These are phyloP conservation scores for Rhodotorula toruloides DNA, from an alignment of 768 basidiomycete species.

Conservation along the genomic window DNA sequence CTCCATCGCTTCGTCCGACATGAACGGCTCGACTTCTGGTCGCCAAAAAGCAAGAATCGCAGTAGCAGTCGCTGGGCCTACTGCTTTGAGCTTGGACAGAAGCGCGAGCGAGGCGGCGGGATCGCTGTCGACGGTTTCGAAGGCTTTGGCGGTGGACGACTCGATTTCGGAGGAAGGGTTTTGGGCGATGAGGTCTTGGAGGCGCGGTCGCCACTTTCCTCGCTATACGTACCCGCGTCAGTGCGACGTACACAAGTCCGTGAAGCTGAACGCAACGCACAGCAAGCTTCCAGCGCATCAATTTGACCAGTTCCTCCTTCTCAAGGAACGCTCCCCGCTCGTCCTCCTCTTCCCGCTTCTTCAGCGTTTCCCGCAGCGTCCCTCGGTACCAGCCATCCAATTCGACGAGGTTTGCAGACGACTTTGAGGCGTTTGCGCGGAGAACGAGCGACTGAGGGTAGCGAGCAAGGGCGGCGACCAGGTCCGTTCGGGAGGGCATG, in stretches of 20 bases:
- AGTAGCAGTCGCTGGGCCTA: constrained; percentile 39
- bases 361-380: background rate
- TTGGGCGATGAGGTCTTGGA: constrained; percentile 6
- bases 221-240: background rate
- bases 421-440: background rate
- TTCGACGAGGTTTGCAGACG: background rate
- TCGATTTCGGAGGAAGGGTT: constrained; percentile 15
- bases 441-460: background rate
- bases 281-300: constrained; percentile 4
- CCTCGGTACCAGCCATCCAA: constrained; percentile 9
- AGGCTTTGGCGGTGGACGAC: constrained; percentile 1
- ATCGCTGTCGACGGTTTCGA: background rate
- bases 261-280: background rate
- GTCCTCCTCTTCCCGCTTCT: background rate
- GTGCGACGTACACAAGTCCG: too few relatives aligned
- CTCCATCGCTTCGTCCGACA: constrained; percentile 25
- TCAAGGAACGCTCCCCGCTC: background rate
- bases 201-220: constrained; percentile 34
- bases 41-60: constrained; percentile 27
- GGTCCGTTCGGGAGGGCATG: background rate
- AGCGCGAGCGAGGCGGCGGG: constrained; percentile 8
- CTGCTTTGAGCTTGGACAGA: constrained; percentile 25
- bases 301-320: background rate
- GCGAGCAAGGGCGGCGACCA: background rate
- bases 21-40: constrained; percentile 17